Evolutionary conservation across 2,329 filamentous ascomycete genomes (phyloP), one percentile per base, ranked within the genome.

Genomic region (Trichoderma sp.): DNA sequence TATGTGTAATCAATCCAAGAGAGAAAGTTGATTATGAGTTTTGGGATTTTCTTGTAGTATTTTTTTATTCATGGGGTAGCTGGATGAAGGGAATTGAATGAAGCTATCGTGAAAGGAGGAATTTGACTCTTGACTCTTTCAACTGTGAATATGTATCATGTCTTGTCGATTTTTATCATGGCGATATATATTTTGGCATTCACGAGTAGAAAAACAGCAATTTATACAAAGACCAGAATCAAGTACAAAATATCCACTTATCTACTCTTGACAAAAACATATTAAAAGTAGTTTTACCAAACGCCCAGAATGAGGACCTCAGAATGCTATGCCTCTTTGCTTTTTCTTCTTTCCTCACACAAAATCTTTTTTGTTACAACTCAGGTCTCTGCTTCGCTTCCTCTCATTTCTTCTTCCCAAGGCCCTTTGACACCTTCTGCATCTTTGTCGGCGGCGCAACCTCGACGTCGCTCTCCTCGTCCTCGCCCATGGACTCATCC

Each of bases 401-500:
- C 9, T 4, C 14, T 83, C 79, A 85, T 81, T 82, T 85, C 78
- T 81, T 83, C 80, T 83, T 85, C 8, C 83, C 79, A 77, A 82
- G 83, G 11, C 80, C 80, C 77, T 81, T 82, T 38, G 82, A 81
- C 62, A 83, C 82, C 80, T 86, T 87, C 77, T 84, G 83, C 76
- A 87, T 79, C 80, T 88, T 88, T 71, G 85, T 81, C 60, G 88
- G 87, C 8, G 87, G 86, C 59, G 85, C 86, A 11, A 86, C 84
- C 77, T 89, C 87, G 21, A 83, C 84, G 66, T 89, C 88, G 72
- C 86, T 88, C 76, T 87, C 87, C 41, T 88, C 89, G 11, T 90
- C 89, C 76, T 92, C 91, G 7, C 87, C 87, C 82, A 85, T 83
- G 9, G 88, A 89, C 71, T 89, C 88, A 38, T 87, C 85, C 7